Conservation (phyloP, 805 yeast species). For the Monosporozyma aerobia region DNA sequence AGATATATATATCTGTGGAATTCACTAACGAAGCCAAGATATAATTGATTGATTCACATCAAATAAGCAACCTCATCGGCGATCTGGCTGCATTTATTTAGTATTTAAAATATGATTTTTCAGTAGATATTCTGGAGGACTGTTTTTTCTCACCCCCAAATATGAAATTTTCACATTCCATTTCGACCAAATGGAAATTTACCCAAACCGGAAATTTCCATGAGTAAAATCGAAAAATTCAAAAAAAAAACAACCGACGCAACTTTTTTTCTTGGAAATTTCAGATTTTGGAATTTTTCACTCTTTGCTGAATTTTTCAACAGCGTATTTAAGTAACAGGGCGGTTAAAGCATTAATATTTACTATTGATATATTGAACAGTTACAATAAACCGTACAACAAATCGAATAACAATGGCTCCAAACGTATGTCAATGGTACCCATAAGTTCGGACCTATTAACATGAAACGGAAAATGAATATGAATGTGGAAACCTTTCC, state of each 20-base stretch:
- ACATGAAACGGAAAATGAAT: neutral
- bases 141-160: neutral
- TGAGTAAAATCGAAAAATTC: neutral
- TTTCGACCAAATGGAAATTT: neutral
- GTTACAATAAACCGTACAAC: neutral
- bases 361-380: neutral
- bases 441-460: constrained; percentile 1
- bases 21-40: neutral
- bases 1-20: neutral
- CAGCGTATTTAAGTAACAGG: neutral
- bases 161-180: neutral
- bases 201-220: neutral
- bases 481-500: neutral
- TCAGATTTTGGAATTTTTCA: neutral
- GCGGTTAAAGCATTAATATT: neutral
- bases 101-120: neutral
- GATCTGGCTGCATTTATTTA: neutral
- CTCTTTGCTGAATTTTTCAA: neutral
- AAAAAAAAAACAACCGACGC: neutral
- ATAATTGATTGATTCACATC: neutral
- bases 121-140: neutral
- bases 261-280: neutral
- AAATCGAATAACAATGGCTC: constrained; percentile 49
- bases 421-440: constrained; percentile 63
- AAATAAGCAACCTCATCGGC: neutral